Base-by-base conservation (phyloP, 306 rosid species). In the Elaeagnus macrophylla region DNA sequence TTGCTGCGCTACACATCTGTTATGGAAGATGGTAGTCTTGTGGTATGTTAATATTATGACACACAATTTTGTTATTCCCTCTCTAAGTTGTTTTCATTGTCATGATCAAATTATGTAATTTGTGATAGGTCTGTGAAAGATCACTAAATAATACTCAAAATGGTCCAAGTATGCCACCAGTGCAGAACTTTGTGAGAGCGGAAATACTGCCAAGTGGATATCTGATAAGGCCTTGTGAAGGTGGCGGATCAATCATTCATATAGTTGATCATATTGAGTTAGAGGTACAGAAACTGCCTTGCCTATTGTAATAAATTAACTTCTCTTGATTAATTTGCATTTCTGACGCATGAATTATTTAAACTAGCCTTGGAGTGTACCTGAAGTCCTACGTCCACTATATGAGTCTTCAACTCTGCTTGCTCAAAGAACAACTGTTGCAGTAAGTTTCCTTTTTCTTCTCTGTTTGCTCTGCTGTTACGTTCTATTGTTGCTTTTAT, bases 1-100 rank as follows among this genome's bases (percentile, higher is more conserved):
- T 75, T 91, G 84, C 76, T 91, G 77, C 95, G 96, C 75, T 91
- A 87, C 77, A 91, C 96, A 13, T 91, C 96, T 43, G 79, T 82
- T 73, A 56, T 87, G 82, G 96, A 91, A 75, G 99, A 91, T 44
- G 96, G 96, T 45, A 91, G 99, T 69, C 99, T 91, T 53, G 99
- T 87, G 93, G 97, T 86, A 79, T 19, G 89, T 53, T 12, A 7
- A 25, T 25, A 3, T 25, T 25, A 52, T 57, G 11, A 11, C 15
- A 43, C 12, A 43, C n/a, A 25, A 5, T 25, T 14, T 2, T 25
- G 4, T 25, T 25, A 25, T 6, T 37, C 8, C 13, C 37, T 37
- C 48, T 17, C 16, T 16, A 14, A 37, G 20, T 41, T 9, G 44
- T 52, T 13, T 59, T 39, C 32, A 51, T 19, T 39, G 49, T 68